Conservation (phyloP, 805 yeast genomes). For the Teunomyces aglyptinius region DNA sequence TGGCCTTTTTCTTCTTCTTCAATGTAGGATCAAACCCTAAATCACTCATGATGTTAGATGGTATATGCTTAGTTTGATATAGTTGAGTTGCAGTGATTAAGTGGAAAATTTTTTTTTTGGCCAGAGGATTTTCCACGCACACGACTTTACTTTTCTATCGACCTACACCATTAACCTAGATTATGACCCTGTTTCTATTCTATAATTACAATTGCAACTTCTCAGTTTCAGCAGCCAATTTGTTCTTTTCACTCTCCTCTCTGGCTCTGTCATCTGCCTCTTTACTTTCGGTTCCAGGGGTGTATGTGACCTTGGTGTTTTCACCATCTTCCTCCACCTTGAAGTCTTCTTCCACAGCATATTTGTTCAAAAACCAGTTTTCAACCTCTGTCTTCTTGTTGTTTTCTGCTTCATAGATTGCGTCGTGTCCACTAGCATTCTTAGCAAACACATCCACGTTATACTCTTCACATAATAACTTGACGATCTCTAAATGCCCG, state of each 20-base stretch:
- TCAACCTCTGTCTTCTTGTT: conserved; percentile 75
- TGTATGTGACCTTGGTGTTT: conserved; percentile 43
- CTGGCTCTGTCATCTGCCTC: conserved; percentile 38
- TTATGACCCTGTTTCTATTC: too few species aligned
- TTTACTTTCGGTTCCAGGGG: conserved; percentile 43
- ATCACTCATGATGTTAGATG: conserved; percentile 36
- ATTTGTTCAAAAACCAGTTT: conserved; percentile 70
- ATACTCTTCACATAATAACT: conserved; percentile 67
- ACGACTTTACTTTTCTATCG: conserved; percentile 6
- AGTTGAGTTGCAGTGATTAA: not conserved
- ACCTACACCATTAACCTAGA: too few species aligned
- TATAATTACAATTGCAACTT: conserved; percentile 19
- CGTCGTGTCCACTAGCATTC: conserved; percentile 76
- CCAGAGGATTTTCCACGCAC: conserved; percentile 6
- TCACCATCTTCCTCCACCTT: conserved; percentile 42
- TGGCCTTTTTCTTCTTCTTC: conserved; percentile 75
- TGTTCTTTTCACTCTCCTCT: conserved; percentile 39
- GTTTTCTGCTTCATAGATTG: conserved; percentile 85
- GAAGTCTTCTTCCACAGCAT: conserved; percentile 59
- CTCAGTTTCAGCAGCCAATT: conserved; percentile 23
- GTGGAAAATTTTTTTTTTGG: conserved; percentile 9
- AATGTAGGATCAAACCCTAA: conserved; percentile 73
- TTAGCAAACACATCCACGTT: conserved; percentile 79
- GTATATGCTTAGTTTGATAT: not conserved
- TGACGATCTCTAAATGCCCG: conserved; percentile 74